Evolutionary conservation across 2,329 filamentous ascomycete species (phyloP), one percentile per base, ranked within the genome.

Genomic region (Pseudogymnoascus sp.): DNA sequence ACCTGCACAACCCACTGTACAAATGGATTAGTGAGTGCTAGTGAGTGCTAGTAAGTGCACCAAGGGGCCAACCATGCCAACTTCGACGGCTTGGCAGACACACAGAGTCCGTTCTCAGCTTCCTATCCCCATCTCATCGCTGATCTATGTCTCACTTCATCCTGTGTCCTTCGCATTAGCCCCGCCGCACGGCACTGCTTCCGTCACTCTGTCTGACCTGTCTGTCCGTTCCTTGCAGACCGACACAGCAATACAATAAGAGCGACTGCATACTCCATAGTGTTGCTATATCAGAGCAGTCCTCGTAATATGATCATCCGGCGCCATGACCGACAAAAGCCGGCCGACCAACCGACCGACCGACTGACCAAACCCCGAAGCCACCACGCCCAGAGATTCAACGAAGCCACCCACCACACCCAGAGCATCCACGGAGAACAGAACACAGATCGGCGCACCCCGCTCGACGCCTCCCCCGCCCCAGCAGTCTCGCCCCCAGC

Each of bases 91-190:
- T 57, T 57, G 51, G 51, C 51, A 57, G 51, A 25, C 48, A 3
- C 25, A 57, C 25, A 19, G n/a, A 10, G 48, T 57, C 48, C 28
- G 51, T 57, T 34, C 51, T 57, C 51, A 57, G 51, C 51, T 57
- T 57, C 51, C 51, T 57, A 34, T 57, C 51, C 51, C 51, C 28
- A 57, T 57, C 51, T 34, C 28, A 57, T 57, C 48, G 48, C 25
- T 34, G 48, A 57, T 57, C 48, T 5, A 57, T 57, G 48, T 57
- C 48, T 57, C 48, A 57, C 48, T 57, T 57, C 48, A 34, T 31
- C 48, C 48, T 57, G n/a, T 57, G 25, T 34, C 48, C n/a, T 10
- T 16, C 48, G 7, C 48, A 54, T 34, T 51, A 57, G 51, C 51
- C 51, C 51, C 51, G 28, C 51, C 51, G 51, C 51, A 57, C 51